Base-by-base conservation (phyloP, 768 basidiomycete species). In the Mycena pura region DNA sequence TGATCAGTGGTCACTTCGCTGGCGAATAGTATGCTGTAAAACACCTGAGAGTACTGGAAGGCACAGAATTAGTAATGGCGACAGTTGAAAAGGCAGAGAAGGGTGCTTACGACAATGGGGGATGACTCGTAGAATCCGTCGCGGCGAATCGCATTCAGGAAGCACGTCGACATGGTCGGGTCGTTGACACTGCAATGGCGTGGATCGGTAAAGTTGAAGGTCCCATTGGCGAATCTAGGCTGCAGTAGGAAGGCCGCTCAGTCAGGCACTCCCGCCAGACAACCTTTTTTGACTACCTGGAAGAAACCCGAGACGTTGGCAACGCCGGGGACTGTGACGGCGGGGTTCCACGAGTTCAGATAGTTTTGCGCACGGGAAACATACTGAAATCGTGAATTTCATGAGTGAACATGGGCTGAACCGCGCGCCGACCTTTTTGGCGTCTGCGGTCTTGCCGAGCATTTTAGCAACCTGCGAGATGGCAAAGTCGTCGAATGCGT, bases 41-140 rank as follows among this genome's bases (percentile, higher is more conserved):
- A n/a, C n/a, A 84, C 85, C 72, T 86, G 84, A 19, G 85, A 86
- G 67, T 87, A 86, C 84, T 84, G 66, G 24, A 41, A 19, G 27
- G 15, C 14, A 13, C 9, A 50, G 41, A 17, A n/a, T 32, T 27
- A 44, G 46, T n/a, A 32, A 29, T 51, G 13, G 49, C n/a, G 15
- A 40, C 29, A 44, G 25, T 3, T 15, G 15, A 17, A 53, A n/a
- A 14, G 21, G 56, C 31, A 57, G n/a, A 17, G 25, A 36, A 19
- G 57, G 36, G 21, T n/a, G 69, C 82, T 69, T 71, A 87, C 87
- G 34, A 85, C 79, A 40, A 87, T 80, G 0, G 87, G 87, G 5
- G 85, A 85, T 31, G 81, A 78, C 75, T 89, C 87, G 66, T 89
- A 89, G 69, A 88, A 89, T 1, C 87, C 86, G 69, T 89, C 86